Percentiles rank a stretch among this genome's conserved stretches.
Conservation (phyloP, 495 filamentous ascomycete species). For the Talaromyces borbonicus region DNA sequence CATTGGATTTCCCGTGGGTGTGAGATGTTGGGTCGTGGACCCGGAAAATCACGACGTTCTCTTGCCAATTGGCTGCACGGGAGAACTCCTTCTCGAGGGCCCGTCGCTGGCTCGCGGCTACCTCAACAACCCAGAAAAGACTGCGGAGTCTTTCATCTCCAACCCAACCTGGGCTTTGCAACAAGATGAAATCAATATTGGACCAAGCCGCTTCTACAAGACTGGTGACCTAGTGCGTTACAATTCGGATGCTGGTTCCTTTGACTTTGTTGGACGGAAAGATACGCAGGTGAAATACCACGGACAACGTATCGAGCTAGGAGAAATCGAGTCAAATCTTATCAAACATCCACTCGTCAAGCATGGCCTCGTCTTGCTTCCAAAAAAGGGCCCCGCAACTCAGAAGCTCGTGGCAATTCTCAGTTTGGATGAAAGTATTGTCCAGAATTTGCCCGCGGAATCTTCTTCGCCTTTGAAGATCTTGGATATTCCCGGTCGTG, state of each 20-base stretch:
- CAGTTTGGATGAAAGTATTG: conserved; percentile 16
- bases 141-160: conserved; percentile 34
- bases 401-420: conserved; percentile 32
- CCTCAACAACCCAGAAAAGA: conserved; percentile 26
- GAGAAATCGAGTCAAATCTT: conserved; percentile 52
- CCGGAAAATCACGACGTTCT: conserved; percentile 34
- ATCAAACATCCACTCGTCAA: conserved; percentile 21
- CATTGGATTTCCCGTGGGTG: conserved; percentile 35
- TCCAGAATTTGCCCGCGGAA: conserved; percentile 14
- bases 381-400: conserved; percentile 29
- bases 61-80: conserved; percentile 38
- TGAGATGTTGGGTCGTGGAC: conserved; percentile 35
- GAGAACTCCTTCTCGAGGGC: conserved; percentile 41
- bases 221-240: conserved; percentile 58
- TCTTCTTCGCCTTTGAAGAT: conserved; percentile 20
- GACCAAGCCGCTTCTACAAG: conserved; percentile 50
- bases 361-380: conserved; percentile 34
- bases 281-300: conserved; percentile 61
- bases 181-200: conserved; percentile 8
- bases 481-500: conserved; percentile 15
- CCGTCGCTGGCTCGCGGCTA: conserved; percentile 41
- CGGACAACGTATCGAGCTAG: conserved; percentile 56
- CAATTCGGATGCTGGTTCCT: conserved; percentile 41
- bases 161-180: conserved; percentile 32
- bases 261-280: conserved; percentile 54